A percentile compares a stretch with the other conserved stretches of the same genome.
Conservation (phyloP, 2,329 filamentous ascomycete genomes). For the Epicoccum sorghinum region DNA sequence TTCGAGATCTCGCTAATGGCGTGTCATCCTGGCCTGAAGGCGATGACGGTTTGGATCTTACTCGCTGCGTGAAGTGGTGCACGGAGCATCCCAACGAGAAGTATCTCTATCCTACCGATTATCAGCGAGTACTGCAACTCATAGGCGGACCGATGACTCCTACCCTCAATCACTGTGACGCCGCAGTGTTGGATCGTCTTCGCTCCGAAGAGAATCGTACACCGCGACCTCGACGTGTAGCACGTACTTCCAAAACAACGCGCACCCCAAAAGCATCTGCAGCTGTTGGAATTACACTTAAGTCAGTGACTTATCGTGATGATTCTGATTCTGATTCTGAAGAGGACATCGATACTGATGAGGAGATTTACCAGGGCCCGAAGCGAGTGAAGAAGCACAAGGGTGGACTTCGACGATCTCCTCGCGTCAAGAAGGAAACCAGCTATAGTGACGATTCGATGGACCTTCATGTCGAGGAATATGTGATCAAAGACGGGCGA, state of each 20-base stretch:
- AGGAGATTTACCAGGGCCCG: constrained; percentile 1
- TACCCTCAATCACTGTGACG: neutral
- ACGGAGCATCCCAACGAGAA: constrained; percentile 23
- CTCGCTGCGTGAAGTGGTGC: constrained; percentile 31
- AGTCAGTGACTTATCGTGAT: neutral
- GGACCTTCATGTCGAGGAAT: neutral
- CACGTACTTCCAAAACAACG: too few relatives aligned
- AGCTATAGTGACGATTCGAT: neutral
- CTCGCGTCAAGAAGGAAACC: neutral
- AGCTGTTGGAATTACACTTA: too few relatives aligned
- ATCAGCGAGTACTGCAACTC: constrained; percentile 1
- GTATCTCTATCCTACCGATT: constrained; percentile 35
- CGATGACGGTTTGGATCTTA: constrained; percentile 36
- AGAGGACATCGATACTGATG: neutral
- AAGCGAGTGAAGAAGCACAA: constrained; percentile 2
- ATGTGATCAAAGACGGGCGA: neutral
- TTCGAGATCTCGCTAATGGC: constrained; percentile 28
- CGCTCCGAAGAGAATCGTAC: neutral
- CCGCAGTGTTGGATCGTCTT: neutral
- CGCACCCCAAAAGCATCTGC: too few relatives aligned
- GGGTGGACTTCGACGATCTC: constrained; percentile 1
- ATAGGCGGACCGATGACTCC: neutral
- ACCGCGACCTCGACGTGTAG: neutral
- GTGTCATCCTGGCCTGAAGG: constrained; percentile 29
- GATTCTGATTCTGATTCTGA: neutral